Conservation (phyloP, 2,329 filamentous ascomycete genomes). For the Didymella segeticola region DNA sequence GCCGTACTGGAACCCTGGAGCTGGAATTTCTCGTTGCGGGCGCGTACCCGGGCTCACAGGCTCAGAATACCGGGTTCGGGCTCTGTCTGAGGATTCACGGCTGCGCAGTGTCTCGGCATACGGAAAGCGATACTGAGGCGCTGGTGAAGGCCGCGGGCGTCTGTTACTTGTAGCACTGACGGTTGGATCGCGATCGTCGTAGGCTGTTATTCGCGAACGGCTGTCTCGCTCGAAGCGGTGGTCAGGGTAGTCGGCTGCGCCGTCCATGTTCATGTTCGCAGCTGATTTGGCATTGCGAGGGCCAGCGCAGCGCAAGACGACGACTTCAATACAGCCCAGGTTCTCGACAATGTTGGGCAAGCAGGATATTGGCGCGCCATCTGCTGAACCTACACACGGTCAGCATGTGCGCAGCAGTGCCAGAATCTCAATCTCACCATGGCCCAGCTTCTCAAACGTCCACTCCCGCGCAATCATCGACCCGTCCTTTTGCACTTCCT, state of each 20-base stretch:
- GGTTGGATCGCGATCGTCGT: constrained; percentile 26
- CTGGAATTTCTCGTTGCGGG: constrained; percentile 8
- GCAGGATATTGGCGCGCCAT: constrained; percentile 43
- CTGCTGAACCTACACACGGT: constrained; percentile 44
- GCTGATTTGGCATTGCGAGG: constrained; percentile 26
- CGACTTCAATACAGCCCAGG: constrained; percentile 57
- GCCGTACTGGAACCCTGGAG: constrained; percentile 34
- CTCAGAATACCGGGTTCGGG: constrained; percentile 15
- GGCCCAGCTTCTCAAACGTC: constrained; percentile 59
- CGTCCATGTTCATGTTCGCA: constrained; percentile 39
- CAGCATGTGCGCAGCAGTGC: neutral
- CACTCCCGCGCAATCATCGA: constrained; percentile 60
- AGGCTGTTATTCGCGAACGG: constrained; percentile 11
- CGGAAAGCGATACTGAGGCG: constrained; percentile 17
- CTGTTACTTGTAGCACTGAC: neutral
- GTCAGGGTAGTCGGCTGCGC: constrained; percentile 28
- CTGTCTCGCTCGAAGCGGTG: constrained; percentile 24
- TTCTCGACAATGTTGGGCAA: constrained; percentile 46
- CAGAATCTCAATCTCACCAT: constrained; percentile 45
- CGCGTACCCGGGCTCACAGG: constrained; percentile 19
- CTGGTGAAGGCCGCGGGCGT: constrained; percentile 11
- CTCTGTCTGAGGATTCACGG: neutral
- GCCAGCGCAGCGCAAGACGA: constrained; percentile 54
- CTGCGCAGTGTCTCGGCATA: constrained; percentile 19
- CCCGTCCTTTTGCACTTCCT: constrained; percentile 56